These are phyloP conservation scores for Calonectria fujianensis DNA, from an alignment of 2,329 filamentous ascomycete genomes.

Conservation along the genomic window DNA sequence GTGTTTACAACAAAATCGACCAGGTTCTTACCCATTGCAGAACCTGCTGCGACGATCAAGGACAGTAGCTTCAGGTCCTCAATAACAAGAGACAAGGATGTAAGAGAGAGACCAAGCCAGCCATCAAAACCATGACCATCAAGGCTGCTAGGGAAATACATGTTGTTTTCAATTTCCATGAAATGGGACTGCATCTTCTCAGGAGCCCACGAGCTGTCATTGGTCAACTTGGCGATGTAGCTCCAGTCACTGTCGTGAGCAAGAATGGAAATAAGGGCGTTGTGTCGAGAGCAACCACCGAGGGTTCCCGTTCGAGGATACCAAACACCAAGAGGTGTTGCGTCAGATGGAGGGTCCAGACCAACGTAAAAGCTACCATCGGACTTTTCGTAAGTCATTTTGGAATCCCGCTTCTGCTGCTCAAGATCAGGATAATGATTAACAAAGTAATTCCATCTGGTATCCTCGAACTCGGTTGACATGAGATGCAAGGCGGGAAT, in stretches of 20 bases:
- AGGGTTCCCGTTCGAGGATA: slow-evolving; percentile 68
- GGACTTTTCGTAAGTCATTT: slow-evolving; percentile 64
- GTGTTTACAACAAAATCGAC: slow-evolving; percentile 43
- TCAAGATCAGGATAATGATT: slow-evolving; percentile 73
- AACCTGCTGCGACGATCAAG: slow-evolving; percentile 52
- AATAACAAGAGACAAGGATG: slow-evolving; percentile 50
- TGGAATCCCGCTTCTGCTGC: slow-evolving; percentile 68
- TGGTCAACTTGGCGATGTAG: slow-evolving; percentile 63
- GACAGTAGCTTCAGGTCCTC: slow-evolving; percentile 57
- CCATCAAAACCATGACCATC: slow-evolving; percentile 65
- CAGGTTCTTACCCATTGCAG: slow-evolving; percentile 54
- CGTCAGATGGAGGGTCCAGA: slow-evolving; percentile 59
- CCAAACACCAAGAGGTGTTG: slow-evolving; percentile 63
- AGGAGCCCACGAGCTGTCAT: slow-evolving; percentile 65
- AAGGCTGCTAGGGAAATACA: slow-evolving; percentile 62
- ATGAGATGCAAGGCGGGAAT: slow-evolving; percentile 55
- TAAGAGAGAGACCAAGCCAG: slow-evolving; percentile 56
- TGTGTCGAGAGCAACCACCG: slow-evolving; percentile 63
- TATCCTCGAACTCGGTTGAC: slow-evolving; percentile 55
- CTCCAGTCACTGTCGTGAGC: slow-evolving; percentile 65
- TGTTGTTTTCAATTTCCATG: slow-evolving; percentile 64
- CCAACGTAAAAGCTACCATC: slow-evolving; percentile 60
- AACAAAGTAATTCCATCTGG: slow-evolving; percentile 76
- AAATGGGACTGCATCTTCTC: slow-evolving; percentile 65
- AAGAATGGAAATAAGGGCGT: slow-evolving; percentile 62